Evolutionary conservation across 768 basidiomycete genomes (phyloP), one percentile per base, ranked within the genome.

Genomic region (Pleurotus ostreatus): DNA sequence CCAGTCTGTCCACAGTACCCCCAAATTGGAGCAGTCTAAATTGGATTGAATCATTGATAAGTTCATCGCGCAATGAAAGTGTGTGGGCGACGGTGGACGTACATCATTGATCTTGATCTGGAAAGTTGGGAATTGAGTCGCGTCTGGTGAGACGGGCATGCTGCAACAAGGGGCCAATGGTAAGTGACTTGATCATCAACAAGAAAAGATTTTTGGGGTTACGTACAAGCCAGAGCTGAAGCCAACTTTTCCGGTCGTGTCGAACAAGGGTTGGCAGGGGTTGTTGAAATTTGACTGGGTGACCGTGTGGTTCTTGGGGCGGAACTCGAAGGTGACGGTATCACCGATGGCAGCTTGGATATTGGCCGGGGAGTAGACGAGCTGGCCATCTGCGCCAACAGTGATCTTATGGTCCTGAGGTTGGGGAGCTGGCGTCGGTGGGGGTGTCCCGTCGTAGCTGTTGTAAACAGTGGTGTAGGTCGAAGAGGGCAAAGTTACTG

Each of bases 11-110:
- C 71, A 63, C 85, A 85, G 71, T 78, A 85, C 2, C 74, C 79
- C 83, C 81, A 85, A 63, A 84, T 76, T 2, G 83, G 82, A 5
- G 71, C 64, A 25, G 77, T 78, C 76, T 70, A 55, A 12, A 30
- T 71, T 53, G n/a, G n/a, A n/a, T n/a, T n/a, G n/a, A n/a, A n/a
- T 81, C 9, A 79, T 55, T 13, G 26, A 43, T 23, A 5, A 26
- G 5, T 1, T 30, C 6, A 20, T 13, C 37, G 22, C 7, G 22
- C 3, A 12, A n/a, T 45, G 18, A 11, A 55, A 25, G 3, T 18
- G 3, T 13, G 9, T 25, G 43, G n/a, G 34, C 43, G 5, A 22
- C 2, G 20, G 20, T 9, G 37, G 48, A 58, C 61, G 37, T 37
- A 65, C 68, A 63, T 79, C 73, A 65, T 79, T 78, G 57, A 78